phyloP scores from a whole-genome alignment of 177 flowering plant genomes.

The Vitis hybrid region DNA sequence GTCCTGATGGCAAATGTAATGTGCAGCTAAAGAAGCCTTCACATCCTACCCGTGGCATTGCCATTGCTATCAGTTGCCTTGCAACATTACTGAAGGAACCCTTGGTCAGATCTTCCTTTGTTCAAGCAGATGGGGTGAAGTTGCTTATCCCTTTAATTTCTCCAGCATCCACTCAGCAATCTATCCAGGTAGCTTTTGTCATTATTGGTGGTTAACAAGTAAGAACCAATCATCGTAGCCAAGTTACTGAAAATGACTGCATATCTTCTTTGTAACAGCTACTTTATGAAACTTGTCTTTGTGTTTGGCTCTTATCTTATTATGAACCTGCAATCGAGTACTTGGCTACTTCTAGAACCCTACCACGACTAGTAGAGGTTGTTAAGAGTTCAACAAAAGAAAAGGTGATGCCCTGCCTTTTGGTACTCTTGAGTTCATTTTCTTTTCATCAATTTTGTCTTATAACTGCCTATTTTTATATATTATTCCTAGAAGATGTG shows the following conservation, averaged over 20 bases:
- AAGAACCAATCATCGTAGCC: too few species aligned
- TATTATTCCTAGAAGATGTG: not conserved
- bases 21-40: constrained; percentile 80
- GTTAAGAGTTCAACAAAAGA: constrained; percentile 93
- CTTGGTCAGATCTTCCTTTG: constrained; percentile 81
- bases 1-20: constrained; percentile 1
- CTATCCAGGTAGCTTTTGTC: constrained; percentile 68
- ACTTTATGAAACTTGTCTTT: constrained; percentile 93
- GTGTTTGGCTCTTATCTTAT: constrained; percentile 92
- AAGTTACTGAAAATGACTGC: not conserved
- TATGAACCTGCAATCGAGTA: constrained; percentile 90
- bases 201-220: not conserved
- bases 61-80: constrained; percentile 75
- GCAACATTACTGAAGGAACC: constrained; percentile 84
- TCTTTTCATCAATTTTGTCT: not conserved
- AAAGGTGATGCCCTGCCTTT: constrained; percentile 51
- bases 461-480: not conserved
- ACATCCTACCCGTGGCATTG: constrained; percentile 74
- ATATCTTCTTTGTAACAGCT: constrained; percentile 52
- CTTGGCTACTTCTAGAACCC: constrained; percentile 76
- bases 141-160: constrained; percentile 79
- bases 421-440: constrained; percentile 5
- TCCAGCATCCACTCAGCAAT: constrained; percentile 95
- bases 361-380: constrained; percentile 83
- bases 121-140: constrained; percentile 89